Base-by-base conservation (phyloP, 331 rosid species). In the Pyrus hybrid region DNA sequence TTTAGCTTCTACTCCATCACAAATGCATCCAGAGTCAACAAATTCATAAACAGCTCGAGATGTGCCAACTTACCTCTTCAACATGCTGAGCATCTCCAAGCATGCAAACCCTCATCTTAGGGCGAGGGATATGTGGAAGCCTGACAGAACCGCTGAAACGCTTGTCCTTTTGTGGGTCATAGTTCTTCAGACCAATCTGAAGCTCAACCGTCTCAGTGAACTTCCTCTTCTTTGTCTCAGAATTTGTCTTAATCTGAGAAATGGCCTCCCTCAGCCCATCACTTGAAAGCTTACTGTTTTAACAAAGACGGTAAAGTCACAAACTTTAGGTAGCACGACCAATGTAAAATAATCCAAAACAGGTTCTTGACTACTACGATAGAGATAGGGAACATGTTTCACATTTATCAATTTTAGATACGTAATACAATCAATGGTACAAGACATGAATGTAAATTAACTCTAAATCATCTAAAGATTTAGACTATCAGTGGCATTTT, bases 261-360 rank as follows among this genome's bases (percentile, higher is more conserved):
- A 70, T 87, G 71, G 91, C 98, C 85, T 93, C 91, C 53, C 95
- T 77, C 71, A 88, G 22, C 2, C 87, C 90, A 7, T 93, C 98
- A 81, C 95, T 90, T 63, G 80, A 87, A 69, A 93, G 91, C 87
- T 93, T 93, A 79, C 96, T 90, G 80, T 35, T 60, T 29, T 37
- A 37, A 37, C 45, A 37, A 7, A 60, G 25, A 13, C 7, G 32
- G 2, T 1, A 74, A 43, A 25, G 28, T 32, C n/a, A 22, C 8
- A 30, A 75, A 7, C 3, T 51, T 23, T 58, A 6, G 32, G 11
- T 11, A 37, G 18, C 9, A 35, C 45, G 13, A 14, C 1, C 47
- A 7, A 43, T 22, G 13, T 18, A 14, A 63, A 13, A 17, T 30
- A 29, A 37, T 37, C 45, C 45, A 4, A 37, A 9, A 37, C 13